Evolutionary conservation across 2,329 filamentous ascomycete species (phyloP).

Genomic region (Cladosporium velox): DNA sequence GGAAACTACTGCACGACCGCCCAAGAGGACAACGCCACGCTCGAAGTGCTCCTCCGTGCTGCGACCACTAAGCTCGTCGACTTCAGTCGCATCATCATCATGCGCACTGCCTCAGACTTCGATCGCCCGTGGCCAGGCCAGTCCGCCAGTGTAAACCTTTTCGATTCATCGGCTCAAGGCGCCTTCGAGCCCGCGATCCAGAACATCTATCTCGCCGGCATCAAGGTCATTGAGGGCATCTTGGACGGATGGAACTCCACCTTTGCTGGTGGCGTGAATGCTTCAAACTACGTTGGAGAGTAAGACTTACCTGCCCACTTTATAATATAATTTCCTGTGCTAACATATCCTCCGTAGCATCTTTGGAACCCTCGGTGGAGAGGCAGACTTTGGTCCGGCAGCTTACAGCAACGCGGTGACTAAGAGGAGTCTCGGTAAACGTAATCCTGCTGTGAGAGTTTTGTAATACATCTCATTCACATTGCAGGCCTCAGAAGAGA

Average conservation of each 20-base stretch:
- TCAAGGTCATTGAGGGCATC: conserved; percentile 66
- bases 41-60: conserved; percentile 65
- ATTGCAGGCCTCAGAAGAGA: not conserved
- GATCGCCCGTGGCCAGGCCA: conserved; percentile 65
- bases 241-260: conserved; percentile 60
- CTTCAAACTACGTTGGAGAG: conserved; percentile 61
- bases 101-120: conserved; percentile 71
- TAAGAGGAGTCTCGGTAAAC: conserved; percentile 30
- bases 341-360: conserved; percentile 51
- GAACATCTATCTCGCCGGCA: conserved; percentile 68
- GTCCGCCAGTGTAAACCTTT: conserved; percentile 60
- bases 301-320: not conserved
- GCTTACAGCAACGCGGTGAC: conserved; percentile 32
- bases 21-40: conserved; percentile 71
- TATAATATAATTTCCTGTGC: conserved; percentile 41
- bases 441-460: conserved; percentile 2
- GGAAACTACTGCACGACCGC: conserved; percentile 70
- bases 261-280: conserved; percentile 58
- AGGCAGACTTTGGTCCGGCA: conserved; percentile 25
- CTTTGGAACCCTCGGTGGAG: conserved; percentile 66
- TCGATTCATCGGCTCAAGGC: conserved; percentile 64
- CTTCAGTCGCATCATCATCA: conserved; percentile 66
- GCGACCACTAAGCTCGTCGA: conserved; percentile 61
- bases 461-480: not conserved
- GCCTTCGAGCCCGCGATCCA: conserved; percentile 63